phyloP scores from a whole-genome alignment of 331 rosid species.

The Rosa hybrid region DNA sequence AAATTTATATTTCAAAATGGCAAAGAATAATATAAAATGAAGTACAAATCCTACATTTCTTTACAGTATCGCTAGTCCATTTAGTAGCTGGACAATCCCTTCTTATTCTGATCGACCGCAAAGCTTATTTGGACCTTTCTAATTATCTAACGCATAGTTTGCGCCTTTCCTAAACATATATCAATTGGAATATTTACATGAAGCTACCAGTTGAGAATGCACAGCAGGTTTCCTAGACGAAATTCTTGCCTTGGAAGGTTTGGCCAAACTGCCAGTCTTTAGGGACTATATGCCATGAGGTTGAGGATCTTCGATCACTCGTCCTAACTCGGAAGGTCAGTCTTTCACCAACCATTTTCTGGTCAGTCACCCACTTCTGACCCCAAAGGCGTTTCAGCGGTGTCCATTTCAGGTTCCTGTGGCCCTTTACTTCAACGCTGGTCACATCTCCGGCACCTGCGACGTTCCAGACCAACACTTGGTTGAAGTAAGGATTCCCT shows the following conservation, averaged over 20 bases:
- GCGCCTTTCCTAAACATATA: not conserved
- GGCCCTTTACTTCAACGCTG: conserved; percentile 63
- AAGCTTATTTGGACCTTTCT: not conserved
- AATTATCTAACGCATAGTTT: not conserved
- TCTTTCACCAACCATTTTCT: conserved; percentile 57
- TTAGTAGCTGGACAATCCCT: not conserved
- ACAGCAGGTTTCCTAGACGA: conserved; percentile 19
- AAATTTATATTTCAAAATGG: too few relatives aligned
- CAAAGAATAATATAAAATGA: too few relatives aligned
- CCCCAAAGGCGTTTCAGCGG: conserved; percentile 64
- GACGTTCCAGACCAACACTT: conserved; percentile 66
- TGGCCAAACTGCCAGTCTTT: conserved; percentile 73
- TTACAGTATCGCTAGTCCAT: not conserved
- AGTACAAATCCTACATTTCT: not conserved
- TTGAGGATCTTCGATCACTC: conserved; percentile 57
- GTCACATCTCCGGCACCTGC: conserved; percentile 76
- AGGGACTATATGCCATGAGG: conserved; percentile 51
- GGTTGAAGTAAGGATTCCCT: conserved; percentile 73
- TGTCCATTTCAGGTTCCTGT: conserved; percentile 58
- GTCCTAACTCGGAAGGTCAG: conserved; percentile 60
- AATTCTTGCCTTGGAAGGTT: conserved; percentile 67
- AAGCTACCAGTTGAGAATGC: not conserved
- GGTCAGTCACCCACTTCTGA: conserved; percentile 67
- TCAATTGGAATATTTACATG: not conserved
- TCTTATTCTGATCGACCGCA: not conserved